Conservation (phyloP, 73 alveolate genomes). For the Diophrys appendiculata region DNA sequence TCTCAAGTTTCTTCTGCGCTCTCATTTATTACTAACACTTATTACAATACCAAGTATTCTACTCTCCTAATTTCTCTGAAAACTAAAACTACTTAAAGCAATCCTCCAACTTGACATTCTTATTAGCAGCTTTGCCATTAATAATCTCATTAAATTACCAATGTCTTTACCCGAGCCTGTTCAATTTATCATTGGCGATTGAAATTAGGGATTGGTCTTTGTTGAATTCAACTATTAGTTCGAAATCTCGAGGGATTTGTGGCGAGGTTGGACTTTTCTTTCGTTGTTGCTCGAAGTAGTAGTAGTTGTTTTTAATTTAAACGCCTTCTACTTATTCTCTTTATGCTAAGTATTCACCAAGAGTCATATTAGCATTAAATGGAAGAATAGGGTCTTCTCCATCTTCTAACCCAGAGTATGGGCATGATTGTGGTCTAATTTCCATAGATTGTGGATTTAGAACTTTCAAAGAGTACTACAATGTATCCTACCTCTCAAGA, state of each 20-base stretch:
- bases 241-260: not conserved
- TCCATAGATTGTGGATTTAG: not conserved
- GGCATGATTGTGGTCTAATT: not conserved
- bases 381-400: not conserved
- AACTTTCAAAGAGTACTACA: not conserved
- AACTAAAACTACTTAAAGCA: slow-evolving; percentile 77
- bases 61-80: slow-evolving; percentile 75
- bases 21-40: slow-evolving; percentile 67
- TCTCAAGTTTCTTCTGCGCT: slow-evolving; percentile 77
- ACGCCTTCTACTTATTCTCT: not conserved
- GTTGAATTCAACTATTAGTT: slow-evolving; percentile 18
- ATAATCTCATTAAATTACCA: not conserved
- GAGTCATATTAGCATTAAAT: not conserved
- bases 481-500: slow-evolving; percentile 6
- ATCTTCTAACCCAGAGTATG: not conserved
- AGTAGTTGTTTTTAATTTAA: not conserved
- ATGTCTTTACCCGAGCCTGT: not conserved
- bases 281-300: not conserved
- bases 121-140: not conserved
- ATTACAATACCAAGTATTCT: slow-evolving; percentile 83
- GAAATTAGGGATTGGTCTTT: not conserved
- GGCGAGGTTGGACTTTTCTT: not conserved
- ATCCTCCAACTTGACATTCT: slow-evolving; percentile 62
- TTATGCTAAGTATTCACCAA: not conserved
- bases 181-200: not conserved